phyloP scores from a whole-genome alignment of 2,329 filamentous ascomycete genomes.

The Ophiostoma piceae region DNA sequence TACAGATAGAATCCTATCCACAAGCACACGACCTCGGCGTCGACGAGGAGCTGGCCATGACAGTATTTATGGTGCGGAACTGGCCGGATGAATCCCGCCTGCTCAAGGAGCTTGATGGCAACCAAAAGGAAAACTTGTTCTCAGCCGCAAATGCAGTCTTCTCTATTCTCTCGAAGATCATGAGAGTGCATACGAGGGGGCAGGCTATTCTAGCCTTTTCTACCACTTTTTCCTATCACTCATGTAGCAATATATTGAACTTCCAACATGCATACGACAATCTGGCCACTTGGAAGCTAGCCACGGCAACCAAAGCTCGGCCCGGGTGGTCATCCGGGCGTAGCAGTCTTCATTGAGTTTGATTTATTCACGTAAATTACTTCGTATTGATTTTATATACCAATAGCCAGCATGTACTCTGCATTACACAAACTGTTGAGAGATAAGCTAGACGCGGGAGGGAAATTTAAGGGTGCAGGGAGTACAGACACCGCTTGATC shows the following conservation, averaged over 20 bases:
- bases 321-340: not conserved
- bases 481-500: slow-evolving; percentile 1
- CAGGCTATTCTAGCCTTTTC: not conserved
- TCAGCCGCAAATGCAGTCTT: not conserved
- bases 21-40: not conserved
- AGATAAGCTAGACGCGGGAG: slow-evolving; percentile 2
- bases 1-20: not conserved
- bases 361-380: not conserved
- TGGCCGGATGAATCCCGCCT: not conserved
- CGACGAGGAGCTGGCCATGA: not conserved
- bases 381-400: not conserved
- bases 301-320: slow-evolving; percentile 1
- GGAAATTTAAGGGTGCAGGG: slow-evolving; percentile 7
- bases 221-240: not conserved
- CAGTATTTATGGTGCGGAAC: not conserved
- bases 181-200: not conserved
- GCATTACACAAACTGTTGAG: not conserved
- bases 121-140: not conserved
- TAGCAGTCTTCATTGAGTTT: not conserved
- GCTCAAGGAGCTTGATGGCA: not conserved
- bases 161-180: not conserved
- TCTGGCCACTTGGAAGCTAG: not conserved
- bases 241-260: not conserved
- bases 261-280: not conserved
- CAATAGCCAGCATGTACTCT: not conserved